phyloP scores from a whole-genome alignment of 768 basidiomycete genomes.

The Filobasidium wieringae region DNA sequence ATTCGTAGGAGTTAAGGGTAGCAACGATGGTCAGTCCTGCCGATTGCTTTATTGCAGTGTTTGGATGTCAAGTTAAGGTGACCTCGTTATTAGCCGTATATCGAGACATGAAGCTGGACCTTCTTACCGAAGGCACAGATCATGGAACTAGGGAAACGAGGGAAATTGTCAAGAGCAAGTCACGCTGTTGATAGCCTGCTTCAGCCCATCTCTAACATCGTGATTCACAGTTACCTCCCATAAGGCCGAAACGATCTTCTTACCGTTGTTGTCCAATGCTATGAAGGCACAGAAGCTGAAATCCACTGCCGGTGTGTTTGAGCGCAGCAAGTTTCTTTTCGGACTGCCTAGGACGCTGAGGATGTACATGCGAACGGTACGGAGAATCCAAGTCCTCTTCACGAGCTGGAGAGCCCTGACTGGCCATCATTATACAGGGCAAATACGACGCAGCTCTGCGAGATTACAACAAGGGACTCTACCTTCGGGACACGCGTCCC shows the following conservation, averaged over 20 bases:
- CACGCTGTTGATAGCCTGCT: not conserved
- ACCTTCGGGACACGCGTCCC: constrained; percentile 76
- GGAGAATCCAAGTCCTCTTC: too few species aligned
- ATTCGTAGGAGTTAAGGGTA: constrained; percentile 92
- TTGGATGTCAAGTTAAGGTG: not conserved
- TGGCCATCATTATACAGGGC: constrained; percentile 47
- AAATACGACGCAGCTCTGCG: constrained; percentile 86
- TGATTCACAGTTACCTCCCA: constrained; percentile 59
- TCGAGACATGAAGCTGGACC: constrained; percentile 82
- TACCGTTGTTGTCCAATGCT: constrained; percentile 89
- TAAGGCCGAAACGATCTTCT: constrained; percentile 88
- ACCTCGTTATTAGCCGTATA: constrained; percentile 53
- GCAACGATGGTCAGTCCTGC: constrained; percentile 64
- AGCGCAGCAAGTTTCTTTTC: constrained; percentile 95
- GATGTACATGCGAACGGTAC: constrained; percentile 79
- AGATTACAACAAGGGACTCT: constrained; percentile 94
- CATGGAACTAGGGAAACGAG: constrained; percentile 70
- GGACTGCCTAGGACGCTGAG: constrained; percentile 85
- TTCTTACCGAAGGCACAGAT: constrained; percentile 63
- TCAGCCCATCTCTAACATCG: not conserved
- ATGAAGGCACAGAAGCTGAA: constrained; percentile 86
- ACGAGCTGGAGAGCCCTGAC: too few species aligned
- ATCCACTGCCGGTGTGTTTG: constrained; percentile 86
- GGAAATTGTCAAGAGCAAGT: constrained; percentile 71
- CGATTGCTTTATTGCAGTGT: not conserved